phyloP scores from a whole-genome alignment of 2,329 filamentous ascomycete species.

The Colletotrichum trifolii region DNA sequence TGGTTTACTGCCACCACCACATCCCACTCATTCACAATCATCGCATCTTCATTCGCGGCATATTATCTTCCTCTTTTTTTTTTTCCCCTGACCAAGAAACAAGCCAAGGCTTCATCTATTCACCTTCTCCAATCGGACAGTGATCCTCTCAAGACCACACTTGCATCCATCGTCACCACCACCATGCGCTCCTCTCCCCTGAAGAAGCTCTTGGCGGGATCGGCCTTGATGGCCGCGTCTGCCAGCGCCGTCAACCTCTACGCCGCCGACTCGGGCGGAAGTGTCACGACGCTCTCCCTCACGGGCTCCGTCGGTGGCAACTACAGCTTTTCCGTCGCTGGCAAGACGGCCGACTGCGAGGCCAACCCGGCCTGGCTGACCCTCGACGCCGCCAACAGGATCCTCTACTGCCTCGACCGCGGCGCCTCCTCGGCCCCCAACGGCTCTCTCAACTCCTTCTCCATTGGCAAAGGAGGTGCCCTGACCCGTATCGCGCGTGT shows the following conservation, averaged over 20 bases:
- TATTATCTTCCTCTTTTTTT: slow-evolving; percentile 3
- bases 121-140: slow-evolving; percentile 3
- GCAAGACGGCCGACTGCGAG: slow-evolving; percentile 35
- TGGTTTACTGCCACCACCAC: slow-evolving; percentile 1
- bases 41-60: slow-evolving; percentile 14
- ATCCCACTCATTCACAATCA: slow-evolving; percentile 14
- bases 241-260: slow-evolving; percentile 37
- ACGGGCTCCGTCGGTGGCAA: slow-evolving; percentile 21
- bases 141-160: slow-evolving; percentile 7
- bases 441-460: slow-evolving; percentile 37
- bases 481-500: slow-evolving; percentile 37
- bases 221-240: slow-evolving; percentile 19
- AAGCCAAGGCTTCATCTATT: background rate
- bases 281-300: slow-evolving; percentile 37
- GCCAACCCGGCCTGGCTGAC: slow-evolving; percentile 36
- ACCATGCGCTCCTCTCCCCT: slow-evolving; percentile 21
- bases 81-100: background rate
- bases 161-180: background rate
- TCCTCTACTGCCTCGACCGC: slow-evolving; percentile 36
- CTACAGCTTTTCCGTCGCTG: slow-evolving; percentile 34
- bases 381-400: slow-evolving; percentile 31
- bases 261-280: slow-evolving; percentile 37
- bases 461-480: slow-evolving; percentile 30
- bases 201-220: slow-evolving; percentile 25
- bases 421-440: slow-evolving; percentile 23